Evolutionary conservation across 2,329 filamentous ascomycete genomes (phyloP), one percentile per base, ranked within the genome.

Genomic region (Dothistroma septosporum): DNA sequence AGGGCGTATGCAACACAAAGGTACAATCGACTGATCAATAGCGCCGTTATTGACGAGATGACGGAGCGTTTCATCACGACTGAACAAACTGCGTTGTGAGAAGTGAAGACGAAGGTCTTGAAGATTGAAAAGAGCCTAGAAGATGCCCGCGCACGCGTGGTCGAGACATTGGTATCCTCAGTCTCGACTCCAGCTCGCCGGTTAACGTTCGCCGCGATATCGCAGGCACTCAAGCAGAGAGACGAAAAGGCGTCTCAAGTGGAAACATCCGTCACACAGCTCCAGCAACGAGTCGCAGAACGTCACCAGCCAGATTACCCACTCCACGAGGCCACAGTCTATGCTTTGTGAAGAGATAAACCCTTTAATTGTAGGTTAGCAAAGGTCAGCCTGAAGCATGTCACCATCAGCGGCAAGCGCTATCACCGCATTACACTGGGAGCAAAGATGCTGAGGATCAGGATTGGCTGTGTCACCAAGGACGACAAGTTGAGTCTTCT

Each of bases 71-170:
- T 76, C 0, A 73, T 77, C 3, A 77, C 82, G 19, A 71, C 81
- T 60, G 75, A 78, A 0, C 82, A 86, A 66, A 82, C 77, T 0
- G 74, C 81, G 48, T 73, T 86, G 8, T 77, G 82, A n/a, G 71
- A 81, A 61, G 75, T 78, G 0, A 82, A 86, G 66, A 82, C 77
- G 0, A 74, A 81, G 48, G 72, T 86, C 24, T 82, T 81, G 63
- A 77, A 76, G 28, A 80, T 80, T 0, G 77, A 80, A 6, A 8
- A 47, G 44, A 22, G 21, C 8, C 21, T 49, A 5, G 46, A 22
- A 19, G 10, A 31, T 4, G 24, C 46, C n/a, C 46, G 10, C 19
- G n/a, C n/a, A n/a, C n/a, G n/a, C n/a, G n/a, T n/a, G n/a, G n/a
- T n/a, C n/a, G n/a, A n/a, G n/a, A n/a, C n/a, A n/a, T 49, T 16